phyloP scores from a whole-genome alignment of 257 asterid species.

The Ophiorrhiza pumila region DNA sequence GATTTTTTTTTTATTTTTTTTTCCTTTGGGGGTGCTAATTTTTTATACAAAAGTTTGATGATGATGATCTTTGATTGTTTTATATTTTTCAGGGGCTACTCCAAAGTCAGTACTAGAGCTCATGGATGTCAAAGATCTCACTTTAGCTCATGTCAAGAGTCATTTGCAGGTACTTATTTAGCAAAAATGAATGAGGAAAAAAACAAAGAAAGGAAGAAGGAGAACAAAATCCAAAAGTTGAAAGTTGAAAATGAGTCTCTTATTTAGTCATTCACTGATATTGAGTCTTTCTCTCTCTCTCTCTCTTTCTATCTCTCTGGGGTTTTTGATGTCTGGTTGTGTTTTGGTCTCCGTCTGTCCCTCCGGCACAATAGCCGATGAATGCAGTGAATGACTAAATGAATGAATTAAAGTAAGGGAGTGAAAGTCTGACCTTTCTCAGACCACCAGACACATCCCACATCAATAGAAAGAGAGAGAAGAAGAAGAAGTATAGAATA shows the following conservation, averaged over 20 bases:
- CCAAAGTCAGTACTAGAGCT: slow-evolving; percentile 93
- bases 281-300: slow-evolving; percentile 4
- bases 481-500: background rate
- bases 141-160: slow-evolving; percentile 85
- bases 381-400: slow-evolving; percentile 56
- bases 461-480: slow-evolving; percentile 25
- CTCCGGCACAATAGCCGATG: slow-evolving; percentile 89
- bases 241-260: slow-evolving; percentile 3
- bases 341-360: slow-evolving; percentile 48
- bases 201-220: background rate
- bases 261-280: background rate
- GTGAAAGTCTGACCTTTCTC: slow-evolving; percentile 23
- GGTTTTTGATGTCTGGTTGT: slow-evolving; percentile 30
- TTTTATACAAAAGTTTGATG: background rate
- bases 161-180: slow-evolving; percentile 68
- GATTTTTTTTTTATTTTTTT: background rate
- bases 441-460: slow-evolving; percentile 16
- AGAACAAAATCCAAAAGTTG: background rate
- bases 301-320: slow-evolving; percentile 23
- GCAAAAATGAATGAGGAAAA: background rate
- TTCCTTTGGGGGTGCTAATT: background rate
- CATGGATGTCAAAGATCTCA: slow-evolving; percentile 94
- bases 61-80: slow-evolving; percentile 10
- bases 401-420: slow-evolving; percentile 38
- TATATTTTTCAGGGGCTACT: slow-evolving; percentile 60